Percentiles rank a stretch among this genome's conserved stretches.
These are phyloP conservation scores for Plantago elongata DNA, from an alignment of 257 asterid genomes.

Conservation along the genomic window DNA sequence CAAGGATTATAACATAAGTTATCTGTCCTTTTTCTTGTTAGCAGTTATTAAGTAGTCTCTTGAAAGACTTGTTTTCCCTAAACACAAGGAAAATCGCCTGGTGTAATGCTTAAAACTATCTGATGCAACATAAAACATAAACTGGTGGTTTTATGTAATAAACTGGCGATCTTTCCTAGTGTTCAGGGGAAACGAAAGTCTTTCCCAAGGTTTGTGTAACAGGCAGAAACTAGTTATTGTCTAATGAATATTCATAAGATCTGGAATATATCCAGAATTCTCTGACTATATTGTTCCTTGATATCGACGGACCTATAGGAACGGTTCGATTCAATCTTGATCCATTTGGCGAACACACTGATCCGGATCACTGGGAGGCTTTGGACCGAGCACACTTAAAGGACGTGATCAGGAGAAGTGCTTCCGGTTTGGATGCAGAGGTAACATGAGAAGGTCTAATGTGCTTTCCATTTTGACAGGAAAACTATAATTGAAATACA, in stretches of 20 bases:
- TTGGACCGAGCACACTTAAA: slow-evolving; percentile 50
- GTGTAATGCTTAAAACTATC: too few relatives aligned
- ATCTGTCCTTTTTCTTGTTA: too few relatives aligned
- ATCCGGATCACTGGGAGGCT: slow-evolving; percentile 53
- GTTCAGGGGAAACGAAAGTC: too few relatives aligned
- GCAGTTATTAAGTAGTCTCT: too few relatives aligned
- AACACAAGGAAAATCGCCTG: too few relatives aligned
- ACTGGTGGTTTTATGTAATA: too few relatives aligned
- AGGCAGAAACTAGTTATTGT: background rate
- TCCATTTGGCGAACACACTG: slow-evolving; percentile 49
- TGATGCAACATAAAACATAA: too few relatives aligned
- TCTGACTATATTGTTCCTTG: background rate
- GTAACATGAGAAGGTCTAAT: slow-evolving; percentile 18
- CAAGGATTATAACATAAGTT: too few relatives aligned
- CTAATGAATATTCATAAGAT: background rate
- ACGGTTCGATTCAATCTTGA: slow-evolving; percentile 50
- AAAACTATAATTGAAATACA: background rate
- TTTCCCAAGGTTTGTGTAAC: too few relatives aligned
- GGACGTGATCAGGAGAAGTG: slow-evolving; percentile 38
- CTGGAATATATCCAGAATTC: background rate
- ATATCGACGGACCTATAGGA: slow-evolving; percentile 21
- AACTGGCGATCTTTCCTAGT: too few relatives aligned
- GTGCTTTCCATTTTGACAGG: background rate
- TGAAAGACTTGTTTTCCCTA: too few relatives aligned
- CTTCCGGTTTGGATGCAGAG: slow-evolving; percentile 51